Conservation (phyloP, 2,329 filamentous ascomycete species). For the Cercospora janseana region DNA sequence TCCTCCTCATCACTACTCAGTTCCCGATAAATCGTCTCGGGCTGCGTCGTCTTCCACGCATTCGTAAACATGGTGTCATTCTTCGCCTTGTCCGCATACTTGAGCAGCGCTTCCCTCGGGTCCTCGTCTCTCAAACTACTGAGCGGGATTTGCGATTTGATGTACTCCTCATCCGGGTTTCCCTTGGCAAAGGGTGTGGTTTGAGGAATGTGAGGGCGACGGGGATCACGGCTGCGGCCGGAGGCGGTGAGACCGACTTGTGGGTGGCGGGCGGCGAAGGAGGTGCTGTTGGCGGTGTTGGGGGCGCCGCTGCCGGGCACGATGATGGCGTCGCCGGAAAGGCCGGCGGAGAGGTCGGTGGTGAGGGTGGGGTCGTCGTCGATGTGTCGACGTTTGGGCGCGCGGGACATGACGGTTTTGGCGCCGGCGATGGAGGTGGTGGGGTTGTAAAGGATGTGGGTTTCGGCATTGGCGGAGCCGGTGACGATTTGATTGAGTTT, state of each 20-base stretch:
- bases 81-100: slow-evolving; percentile 90
- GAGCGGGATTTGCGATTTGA: slow-evolving; percentile 82
- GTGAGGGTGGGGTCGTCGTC: slow-evolving; percentile 89
- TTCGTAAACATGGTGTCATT: slow-evolving; percentile 93
- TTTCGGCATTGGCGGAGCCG: slow-evolving; percentile 86
- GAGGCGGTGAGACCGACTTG: slow-evolving; percentile 74
- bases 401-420: slow-evolving; percentile 84
- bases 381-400: slow-evolving; percentile 90
- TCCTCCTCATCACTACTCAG: slow-evolving; percentile 82
- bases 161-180: slow-evolving; percentile 85
- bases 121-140: slow-evolving; percentile 95
- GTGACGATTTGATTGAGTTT: slow-evolving; percentile 96
- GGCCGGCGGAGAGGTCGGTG: slow-evolving; percentile 74
- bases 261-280: slow-evolving; percentile 60
- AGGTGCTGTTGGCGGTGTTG: slow-evolving; percentile 41
- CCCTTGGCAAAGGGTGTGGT: slow-evolving; percentile 88
- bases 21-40: slow-evolving; percentile 86
- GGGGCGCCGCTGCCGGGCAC: slow-evolving; percentile 49
- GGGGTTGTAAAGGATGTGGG: slow-evolving; percentile 87
- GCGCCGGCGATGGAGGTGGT: slow-evolving; percentile 78
- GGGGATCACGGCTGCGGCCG: slow-evolving; percentile 73
- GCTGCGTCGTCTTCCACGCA: slow-evolving; percentile 89
- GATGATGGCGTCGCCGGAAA: slow-evolving; percentile 80
- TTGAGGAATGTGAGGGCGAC: slow-evolving; percentile 78
- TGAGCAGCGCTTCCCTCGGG: slow-evolving; percentile 86